Base-by-base conservation (phyloP, 2,329 filamentous ascomycete genomes). In the Chlorencoelia australis region DNA sequence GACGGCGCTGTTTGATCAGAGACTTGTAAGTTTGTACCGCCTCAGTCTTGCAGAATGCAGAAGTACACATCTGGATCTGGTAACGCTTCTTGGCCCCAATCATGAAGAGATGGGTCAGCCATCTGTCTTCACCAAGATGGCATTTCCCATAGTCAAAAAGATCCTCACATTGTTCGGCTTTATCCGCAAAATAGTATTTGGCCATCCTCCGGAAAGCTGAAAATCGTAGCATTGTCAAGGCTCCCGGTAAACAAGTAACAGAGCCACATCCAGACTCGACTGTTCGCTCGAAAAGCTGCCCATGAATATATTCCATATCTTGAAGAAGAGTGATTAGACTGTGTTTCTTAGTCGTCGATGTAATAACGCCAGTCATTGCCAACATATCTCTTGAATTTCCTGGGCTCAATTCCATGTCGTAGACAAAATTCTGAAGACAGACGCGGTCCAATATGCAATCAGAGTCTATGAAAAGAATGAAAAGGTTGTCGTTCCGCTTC, bases 31-130 rank as follows among this genome's bases (percentile, higher is more conserved):
- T 87, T 61, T 94, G 87, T 13, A 95, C 89, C 16, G 91, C 89
- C 60, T 96, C 89, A 0, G 91, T 96, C 63, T 96, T 96, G 73
- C 91, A 96, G 59, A 96, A 96, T 6, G 89, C 91, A 37, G 86
- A 89, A 1, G 88, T 94, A 60, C 91, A 95, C 79, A 96, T 89
- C 61, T 94, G 86, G 44, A 96, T 95, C 61, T 96, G 91, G 59
- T 94, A 93, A 26, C 84, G 74, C 58, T 93, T 78, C 64, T 87
- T 85, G 29, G 89, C 88, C 16, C 87, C 88, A 53, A 96, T 91
- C 91, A 98, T 98, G 68, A 98, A 95, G 40, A 98, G 71, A 65
- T 98, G 91, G 1, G 89, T 98, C 39, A 96, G 71, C 88, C 89
- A 96, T 45, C 89, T 74, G 61, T 98, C 91, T 60, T 96, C 91